Conservation (phyloP, 2,329 filamentous ascomycete genomes). For the Penicillium occitanis region DNA sequence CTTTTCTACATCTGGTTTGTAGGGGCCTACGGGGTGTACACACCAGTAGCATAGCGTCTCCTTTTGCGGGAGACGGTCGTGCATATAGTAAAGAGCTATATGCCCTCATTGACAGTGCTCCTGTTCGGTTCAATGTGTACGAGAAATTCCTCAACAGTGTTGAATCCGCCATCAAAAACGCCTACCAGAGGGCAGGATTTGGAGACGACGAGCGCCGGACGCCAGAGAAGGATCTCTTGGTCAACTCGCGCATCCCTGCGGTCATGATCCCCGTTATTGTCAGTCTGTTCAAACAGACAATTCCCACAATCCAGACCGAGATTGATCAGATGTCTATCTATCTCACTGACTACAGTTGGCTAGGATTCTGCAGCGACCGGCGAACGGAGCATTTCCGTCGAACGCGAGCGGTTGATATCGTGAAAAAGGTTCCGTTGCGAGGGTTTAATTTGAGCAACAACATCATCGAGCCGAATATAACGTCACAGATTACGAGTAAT, state of each 20-base stretch:
- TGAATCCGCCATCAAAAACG: constrained; percentile 63
- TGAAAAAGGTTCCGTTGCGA: constrained; percentile 50
- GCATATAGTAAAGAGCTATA: constrained; percentile 56
- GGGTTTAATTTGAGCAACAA: constrained; percentile 22
- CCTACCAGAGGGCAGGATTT: constrained; percentile 52
- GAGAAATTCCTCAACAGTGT: constrained; percentile 65
- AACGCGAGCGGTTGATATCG: constrained; percentile 59
- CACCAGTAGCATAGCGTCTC: constrained; percentile 42
- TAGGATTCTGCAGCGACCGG: constrained; percentile 64
- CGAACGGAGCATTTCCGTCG: constrained; percentile 60
- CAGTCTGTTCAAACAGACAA: constrained; percentile 49
- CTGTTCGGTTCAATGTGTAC: constrained; percentile 61
- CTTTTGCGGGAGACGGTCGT: constrained; percentile 39
- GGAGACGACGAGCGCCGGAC: constrained; percentile 48
- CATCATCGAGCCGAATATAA: background rate
- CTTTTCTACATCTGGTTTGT: constrained; percentile 68
- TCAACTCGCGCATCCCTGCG: constrained; percentile 53
- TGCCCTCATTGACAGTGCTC: constrained; percentile 51
- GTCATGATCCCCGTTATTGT: constrained; percentile 52
- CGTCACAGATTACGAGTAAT: background rate
- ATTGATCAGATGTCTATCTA: constrained; percentile 68
- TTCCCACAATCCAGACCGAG: constrained; percentile 58
- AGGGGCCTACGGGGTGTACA: constrained; percentile 62
- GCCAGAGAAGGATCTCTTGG: constrained; percentile 55
- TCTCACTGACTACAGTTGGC: constrained; percentile 68